Percentiles rank a stretch among this genome's conserved stretches.
Conservation (phyloP, 768 basidiomycete species). For the Russula griseocarnosa region DNA sequence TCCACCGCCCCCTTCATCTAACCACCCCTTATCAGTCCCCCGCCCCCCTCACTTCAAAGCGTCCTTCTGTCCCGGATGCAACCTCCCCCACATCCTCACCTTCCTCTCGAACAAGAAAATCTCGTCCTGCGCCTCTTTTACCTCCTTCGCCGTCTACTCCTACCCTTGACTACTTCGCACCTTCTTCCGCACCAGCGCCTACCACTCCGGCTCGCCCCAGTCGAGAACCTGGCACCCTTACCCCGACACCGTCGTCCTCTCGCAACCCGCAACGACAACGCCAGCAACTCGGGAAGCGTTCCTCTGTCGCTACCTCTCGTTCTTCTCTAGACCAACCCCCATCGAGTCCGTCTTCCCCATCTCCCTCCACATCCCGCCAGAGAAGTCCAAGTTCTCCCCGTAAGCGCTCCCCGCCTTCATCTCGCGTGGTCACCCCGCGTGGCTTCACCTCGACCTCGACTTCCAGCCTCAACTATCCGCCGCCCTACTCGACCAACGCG, state of each 20-base stretch:
- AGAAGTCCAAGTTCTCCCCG: slow-evolving; percentile 13
- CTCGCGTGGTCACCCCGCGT: slow-evolving; percentile 42
- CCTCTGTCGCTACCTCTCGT: slow-evolving; percentile 37
- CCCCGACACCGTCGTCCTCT: slow-evolving; percentile 42
- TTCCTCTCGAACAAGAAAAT: slow-evolving; percentile 30
- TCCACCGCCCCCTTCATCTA: slow-evolving; percentile 47
- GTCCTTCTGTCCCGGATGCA: slow-evolving; percentile 10
- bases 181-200: slow-evolving; percentile 15
- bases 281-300: slow-evolving; percentile 35
- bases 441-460: slow-evolving; percentile 48
- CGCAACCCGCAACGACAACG: slow-evolving; percentile 22
- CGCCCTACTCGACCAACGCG: slow-evolving; percentile 34
- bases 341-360: slow-evolving; percentile 41
- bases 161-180: slow-evolving; percentile 4
- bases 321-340: slow-evolving; percentile 40
- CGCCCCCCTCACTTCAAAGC: slow-evolving; percentile 34
- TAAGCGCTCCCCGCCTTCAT: slow-evolving; percentile 34
- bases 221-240: slow-evolving; percentile 46
- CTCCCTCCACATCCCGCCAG: slow-evolving; percentile 35
- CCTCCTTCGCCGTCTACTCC: slow-evolving; percentile 27
- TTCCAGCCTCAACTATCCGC: slow-evolving; percentile 41
- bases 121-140: slow-evolving; percentile 29
- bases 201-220: slow-evolving; percentile 17
- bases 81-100: slow-evolving; percentile 30
- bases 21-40: slow-evolving; percentile 42